These are phyloP conservation scores for Orychophragmus violaceus DNA, from an alignment of 345 rosid species.

Conservation along the genomic window DNA sequence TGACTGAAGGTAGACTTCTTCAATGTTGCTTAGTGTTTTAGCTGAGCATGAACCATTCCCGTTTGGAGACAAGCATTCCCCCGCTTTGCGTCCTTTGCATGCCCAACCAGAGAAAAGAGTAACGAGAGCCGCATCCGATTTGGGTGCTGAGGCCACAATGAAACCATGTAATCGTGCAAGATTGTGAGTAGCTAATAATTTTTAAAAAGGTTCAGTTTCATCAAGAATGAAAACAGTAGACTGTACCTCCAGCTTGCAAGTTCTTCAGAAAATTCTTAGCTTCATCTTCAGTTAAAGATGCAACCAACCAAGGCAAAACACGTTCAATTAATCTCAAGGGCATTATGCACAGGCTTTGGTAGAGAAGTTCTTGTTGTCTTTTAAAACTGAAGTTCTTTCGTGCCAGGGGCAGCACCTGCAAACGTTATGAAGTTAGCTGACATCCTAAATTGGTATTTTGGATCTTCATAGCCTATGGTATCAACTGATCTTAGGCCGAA, in stretches of 20 bases:
- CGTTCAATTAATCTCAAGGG: slow-evolving; percentile 85
- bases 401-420: slow-evolving; percentile 85
- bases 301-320: slow-evolving; percentile 83
- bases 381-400: slow-evolving; percentile 62
- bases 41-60: slow-evolving; percentile 52
- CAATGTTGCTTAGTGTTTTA: slow-evolving; percentile 46
- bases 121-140: slow-evolving; percentile 55
- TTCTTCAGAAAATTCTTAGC: slow-evolving; percentile 63
- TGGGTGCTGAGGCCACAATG: slow-evolving; percentile 53
- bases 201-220: not conserved
- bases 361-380: slow-evolving; percentile 73
- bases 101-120: slow-evolving; percentile 96
- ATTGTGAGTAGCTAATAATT: slow-evolving; percentile 7
- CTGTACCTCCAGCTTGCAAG: slow-evolving; percentile 72
- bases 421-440: slow-evolving; percentile 13
- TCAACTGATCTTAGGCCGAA: slow-evolving; percentile 14
- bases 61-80: slow-evolving; percentile 58
- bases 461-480: slow-evolving; percentile 5
- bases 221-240: slow-evolving; percentile 8
- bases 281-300: slow-evolving; percentile 62
- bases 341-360: slow-evolving; percentile 82
- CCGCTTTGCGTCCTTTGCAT: slow-evolving; percentile 70
- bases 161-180: slow-evolving; percentile 6
- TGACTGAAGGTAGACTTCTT: slow-evolving; percentile 44
- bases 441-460: slow-evolving; percentile 16